phyloP scores from a whole-genome alignment of 2,329 filamentous ascomycete genomes.

The Boeremia lycopersici region DNA sequence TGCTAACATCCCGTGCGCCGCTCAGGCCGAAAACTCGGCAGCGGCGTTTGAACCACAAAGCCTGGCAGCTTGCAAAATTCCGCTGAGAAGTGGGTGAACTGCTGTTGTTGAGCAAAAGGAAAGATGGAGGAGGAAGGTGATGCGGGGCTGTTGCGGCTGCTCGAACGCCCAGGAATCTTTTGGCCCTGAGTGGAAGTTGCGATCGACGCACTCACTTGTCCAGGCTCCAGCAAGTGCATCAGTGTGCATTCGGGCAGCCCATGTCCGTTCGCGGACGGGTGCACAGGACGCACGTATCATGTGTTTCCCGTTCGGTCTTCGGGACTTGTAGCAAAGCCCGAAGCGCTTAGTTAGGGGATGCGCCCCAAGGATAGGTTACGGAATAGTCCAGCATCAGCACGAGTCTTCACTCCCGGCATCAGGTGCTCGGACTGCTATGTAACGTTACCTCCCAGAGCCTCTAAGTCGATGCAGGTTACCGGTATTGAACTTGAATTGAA shows the following conservation, averaged over 20 bases:
- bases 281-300: conserved; percentile 11
- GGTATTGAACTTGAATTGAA: background rate
- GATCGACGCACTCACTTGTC: conserved; percentile 11
- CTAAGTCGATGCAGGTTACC: background rate
- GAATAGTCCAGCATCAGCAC: background rate
- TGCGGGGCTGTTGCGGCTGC: conserved; percentile 8
- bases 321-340: conserved; percentile 2
- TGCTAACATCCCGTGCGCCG: conserved; percentile 7
- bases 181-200: conserved; percentile 8
- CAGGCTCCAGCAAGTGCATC: conserved; percentile 10
- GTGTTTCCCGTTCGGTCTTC: conserved; percentile 14
- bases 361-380: conserved; percentile 6
- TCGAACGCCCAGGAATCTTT: conserved; percentile 7
- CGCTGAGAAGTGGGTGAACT: background rate
- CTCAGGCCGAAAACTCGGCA: background rate
- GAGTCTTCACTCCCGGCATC: conserved; percentile 3
- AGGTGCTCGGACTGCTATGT: conserved; percentile 13
- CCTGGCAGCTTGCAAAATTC: background rate
- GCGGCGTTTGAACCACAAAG: background rate
- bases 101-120: background rate
- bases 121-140: background rate
- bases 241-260: no score
- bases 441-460: conserved; percentile 9
- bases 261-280: conserved; percentile 7
- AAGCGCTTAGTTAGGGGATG: conserved; percentile 11